Evolutionary conservation across 768 basidiomycete genomes (phyloP).

Genomic region (Sarcomyxa edulis): DNA sequence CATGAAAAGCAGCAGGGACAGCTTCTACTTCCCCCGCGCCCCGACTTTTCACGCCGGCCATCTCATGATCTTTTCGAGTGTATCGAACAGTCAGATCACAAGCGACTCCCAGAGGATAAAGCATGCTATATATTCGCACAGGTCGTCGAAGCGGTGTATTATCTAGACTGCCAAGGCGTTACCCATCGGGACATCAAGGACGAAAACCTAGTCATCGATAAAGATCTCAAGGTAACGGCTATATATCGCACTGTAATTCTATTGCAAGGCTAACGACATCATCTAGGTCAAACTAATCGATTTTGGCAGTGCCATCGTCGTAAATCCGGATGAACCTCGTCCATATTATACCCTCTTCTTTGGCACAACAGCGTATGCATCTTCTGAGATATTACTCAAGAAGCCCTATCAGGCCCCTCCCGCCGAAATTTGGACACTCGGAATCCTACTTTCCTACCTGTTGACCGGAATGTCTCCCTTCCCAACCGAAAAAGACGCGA

Average conservation of each 20-base stretch:
- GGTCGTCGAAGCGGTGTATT: constrained; percentile 79
- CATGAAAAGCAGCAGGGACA: constrained; percentile 6
- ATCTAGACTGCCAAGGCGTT: constrained; percentile 79
- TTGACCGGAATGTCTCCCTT: constrained; percentile 93
- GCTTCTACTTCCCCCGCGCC: constrained; percentile 5
- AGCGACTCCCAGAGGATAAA: constrained; percentile 71
- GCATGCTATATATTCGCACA: constrained; percentile 84
- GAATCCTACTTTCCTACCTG: constrained; percentile 91
- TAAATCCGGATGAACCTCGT: constrained; percentile 54
- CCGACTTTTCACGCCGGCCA: constrained; percentile 58
- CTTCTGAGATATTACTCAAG: constrained; percentile 89
- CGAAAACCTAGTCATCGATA: constrained; percentile 85
- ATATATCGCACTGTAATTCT: constrained; percentile 1
- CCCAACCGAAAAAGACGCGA: constrained; percentile 78
- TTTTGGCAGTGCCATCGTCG: constrained; percentile 85
- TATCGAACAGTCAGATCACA: constrained; percentile 82
- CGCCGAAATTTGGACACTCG: constrained; percentile 95
- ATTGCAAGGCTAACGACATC: constrained; percentile 1
- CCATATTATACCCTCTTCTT: constrained; percentile 79
- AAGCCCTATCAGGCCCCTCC: constrained; percentile 88
- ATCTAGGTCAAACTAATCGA: constrained; percentile 88
- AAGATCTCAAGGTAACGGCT: constrained; percentile 54
- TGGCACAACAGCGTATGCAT: constrained; percentile 93
- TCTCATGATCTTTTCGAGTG: constrained; percentile 95
- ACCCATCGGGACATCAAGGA: constrained; percentile 97